These are phyloP conservation scores for Malus domestica DNA, from an alignment of 306 rosid genomes.

Conservation along the genomic window DNA sequence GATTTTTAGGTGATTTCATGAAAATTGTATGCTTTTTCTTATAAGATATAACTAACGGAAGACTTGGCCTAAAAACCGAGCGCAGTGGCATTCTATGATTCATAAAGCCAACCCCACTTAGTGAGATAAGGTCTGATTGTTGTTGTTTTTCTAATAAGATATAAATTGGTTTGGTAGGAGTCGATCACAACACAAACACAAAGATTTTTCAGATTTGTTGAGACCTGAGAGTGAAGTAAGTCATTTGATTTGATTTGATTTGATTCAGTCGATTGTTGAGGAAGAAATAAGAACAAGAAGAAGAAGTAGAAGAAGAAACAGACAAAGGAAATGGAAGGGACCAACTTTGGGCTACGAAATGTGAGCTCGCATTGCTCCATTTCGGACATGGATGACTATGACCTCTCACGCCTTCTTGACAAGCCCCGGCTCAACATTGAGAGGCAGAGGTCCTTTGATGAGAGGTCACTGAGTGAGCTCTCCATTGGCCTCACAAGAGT, in stretches of 20 bases:
- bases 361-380: slow-evolving; percentile 69
- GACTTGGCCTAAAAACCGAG: no score
- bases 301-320: slow-evolving; percentile 20
- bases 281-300: not conserved
- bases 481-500: slow-evolving; percentile 50
- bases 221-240: not conserved
- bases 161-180: not conserved
- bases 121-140: no score
- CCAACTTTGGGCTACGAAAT: slow-evolving; percentile 45
- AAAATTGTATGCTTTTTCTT: not conserved
- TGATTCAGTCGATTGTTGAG: slow-evolving; percentile 5
- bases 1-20: not conserved
- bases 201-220: not conserved
- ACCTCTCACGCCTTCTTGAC: slow-evolving; percentile 63
- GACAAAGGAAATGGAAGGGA: slow-evolving; percentile 46
- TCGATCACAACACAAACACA: not conserved
- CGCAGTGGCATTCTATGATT: no score
- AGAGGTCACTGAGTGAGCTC: slow-evolving; percentile 84
- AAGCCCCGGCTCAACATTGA: slow-evolving; percentile 70
- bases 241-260: not conserved
- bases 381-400: slow-evolving; percentile 71
- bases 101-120: no score
- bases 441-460: slow-evolving; percentile 87
- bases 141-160: not conserved
- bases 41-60: no score